Evolutionary conservation across 192 early-diverging fungal species (phyloP).

Genomic region (Chytriomyces confervae): DNA sequence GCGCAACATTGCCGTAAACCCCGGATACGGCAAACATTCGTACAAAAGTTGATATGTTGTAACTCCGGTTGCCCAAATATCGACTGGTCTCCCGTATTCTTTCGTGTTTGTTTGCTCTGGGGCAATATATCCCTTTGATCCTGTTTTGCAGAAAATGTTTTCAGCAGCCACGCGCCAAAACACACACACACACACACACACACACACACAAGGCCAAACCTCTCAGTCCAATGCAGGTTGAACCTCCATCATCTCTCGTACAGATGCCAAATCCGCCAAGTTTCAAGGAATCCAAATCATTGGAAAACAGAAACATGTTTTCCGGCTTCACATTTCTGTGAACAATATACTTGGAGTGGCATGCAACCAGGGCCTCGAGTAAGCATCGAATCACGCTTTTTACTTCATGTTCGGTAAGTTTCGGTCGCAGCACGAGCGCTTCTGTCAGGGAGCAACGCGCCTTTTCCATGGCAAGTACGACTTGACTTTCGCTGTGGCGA

Average conservation of each 20-base stretch:
- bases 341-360: constrained; percentile 27
- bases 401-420: constrained; percentile 13
- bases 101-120: constrained; percentile 40
- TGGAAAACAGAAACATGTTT: constrained; percentile 23
- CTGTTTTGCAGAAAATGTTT: constrained; percentile 12
- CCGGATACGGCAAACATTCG: constrained; percentile 15
- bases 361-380: constrained; percentile 28
- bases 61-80: constrained; percentile 39
- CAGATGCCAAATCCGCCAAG: constrained; percentile 33
- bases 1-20: constrained; percentile 2
- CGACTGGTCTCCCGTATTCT: constrained; percentile 39
- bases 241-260: constrained; percentile 25
- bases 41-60: constrained; percentile 32
- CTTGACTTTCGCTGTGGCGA: constrained; percentile 11
- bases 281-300: constrained; percentile 21
- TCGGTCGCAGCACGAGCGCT: neutral
- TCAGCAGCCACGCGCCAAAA: neutral
- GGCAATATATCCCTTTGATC: constrained; percentile 25
- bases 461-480: constrained; percentile 6
- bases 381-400: constrained; percentile 21
- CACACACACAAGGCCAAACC: neutral
- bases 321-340: constrained; percentile 34
- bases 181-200: too few species aligned
- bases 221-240: constrained; percentile 6
- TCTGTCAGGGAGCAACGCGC: constrained; percentile 20